These are phyloP conservation scores for Oryza officinalis DNA, from an alignment of 176 grass and related monocot species.

Conservation along the genomic window DNA sequence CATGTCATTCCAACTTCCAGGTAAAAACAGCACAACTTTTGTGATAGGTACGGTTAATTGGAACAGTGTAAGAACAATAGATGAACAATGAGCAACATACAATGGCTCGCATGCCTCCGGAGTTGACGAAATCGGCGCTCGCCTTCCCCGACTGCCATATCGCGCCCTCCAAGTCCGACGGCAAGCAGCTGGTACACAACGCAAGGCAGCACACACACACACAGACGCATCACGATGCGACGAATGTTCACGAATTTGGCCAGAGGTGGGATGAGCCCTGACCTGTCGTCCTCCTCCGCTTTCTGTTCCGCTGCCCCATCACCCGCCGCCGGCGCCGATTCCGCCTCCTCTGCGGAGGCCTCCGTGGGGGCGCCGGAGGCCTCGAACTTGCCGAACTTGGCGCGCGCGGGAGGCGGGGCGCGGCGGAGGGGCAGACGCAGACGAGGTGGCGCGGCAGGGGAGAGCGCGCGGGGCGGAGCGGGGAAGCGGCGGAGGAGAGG, in stretches of 20 bases:
- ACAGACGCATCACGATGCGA: background rate
- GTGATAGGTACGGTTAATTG: background rate
- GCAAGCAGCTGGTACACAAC: constrained; percentile 52
- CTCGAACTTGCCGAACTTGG: constrained; percentile 91
- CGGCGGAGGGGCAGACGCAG: constrained; percentile 22
- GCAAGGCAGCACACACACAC: background rate
- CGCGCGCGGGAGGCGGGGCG: constrained; percentile 12
- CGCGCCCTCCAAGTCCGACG: constrained; percentile 68
- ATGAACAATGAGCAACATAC: constrained; percentile 34
- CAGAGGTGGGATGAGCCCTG: background rate
- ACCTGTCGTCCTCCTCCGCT: constrained; percentile 67
- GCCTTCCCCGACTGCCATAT: constrained; percentile 76
- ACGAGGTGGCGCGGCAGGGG: background rate
- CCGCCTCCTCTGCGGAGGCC: constrained; percentile 15
- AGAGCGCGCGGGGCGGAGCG: background rate
- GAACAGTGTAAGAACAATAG: background rate
- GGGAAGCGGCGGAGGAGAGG: background rate
- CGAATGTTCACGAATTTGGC: background rate
- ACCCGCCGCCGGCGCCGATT: background rate
- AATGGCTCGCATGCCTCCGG: constrained; percentile 71
- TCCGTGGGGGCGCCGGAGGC: constrained; percentile 41
- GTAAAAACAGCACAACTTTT: background rate
- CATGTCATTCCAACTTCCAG: background rate
- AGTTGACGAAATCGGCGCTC: constrained; percentile 65
- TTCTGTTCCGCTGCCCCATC: background rate